Evolutionary conservation across 768 basidiomycete genomes (phyloP).

Genomic region (Naganishia friedmannii): DNA sequence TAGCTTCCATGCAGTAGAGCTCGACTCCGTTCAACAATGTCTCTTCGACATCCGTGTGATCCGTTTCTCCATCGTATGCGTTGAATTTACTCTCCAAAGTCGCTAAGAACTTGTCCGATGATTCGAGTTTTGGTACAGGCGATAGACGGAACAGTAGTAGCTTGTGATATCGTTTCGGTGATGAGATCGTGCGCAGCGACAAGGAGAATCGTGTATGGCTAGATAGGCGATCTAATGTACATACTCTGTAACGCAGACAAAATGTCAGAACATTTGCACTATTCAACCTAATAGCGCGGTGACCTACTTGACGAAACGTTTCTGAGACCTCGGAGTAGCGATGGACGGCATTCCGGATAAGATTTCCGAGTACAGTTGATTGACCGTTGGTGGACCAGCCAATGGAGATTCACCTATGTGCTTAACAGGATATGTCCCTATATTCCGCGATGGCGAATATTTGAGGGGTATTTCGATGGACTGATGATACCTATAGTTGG

Average conservation of each 20-base stretch:
- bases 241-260: conserved; percentile 7
- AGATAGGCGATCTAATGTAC: conserved; percentile 23
- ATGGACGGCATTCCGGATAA: conserved; percentile 1
- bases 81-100: background rate
- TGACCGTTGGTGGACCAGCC: background rate
- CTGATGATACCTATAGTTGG: no score
- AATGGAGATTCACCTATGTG: background rate
- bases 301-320: conserved; percentile 11
- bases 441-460: no score
- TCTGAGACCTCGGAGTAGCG: background rate
- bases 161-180: conserved; percentile 37
- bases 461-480: no score
- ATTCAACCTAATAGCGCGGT: no score
- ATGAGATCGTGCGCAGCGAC: conserved; percentile 35
- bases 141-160: conserved; percentile 38
- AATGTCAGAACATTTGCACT: no score
- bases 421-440: no score
- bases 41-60: background rate
- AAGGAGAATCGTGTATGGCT: conserved; percentile 41
- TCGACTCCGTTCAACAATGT: conserved; percentile 44
- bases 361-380: background rate
- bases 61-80: background rate
- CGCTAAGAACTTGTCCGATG: background rate
- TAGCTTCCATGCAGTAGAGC: conserved; percentile 75
- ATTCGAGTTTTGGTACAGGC: background rate